Conservation (phyloP, 2,329 filamentous ascomycete species). For the Lecanicillium sp. region DNA sequence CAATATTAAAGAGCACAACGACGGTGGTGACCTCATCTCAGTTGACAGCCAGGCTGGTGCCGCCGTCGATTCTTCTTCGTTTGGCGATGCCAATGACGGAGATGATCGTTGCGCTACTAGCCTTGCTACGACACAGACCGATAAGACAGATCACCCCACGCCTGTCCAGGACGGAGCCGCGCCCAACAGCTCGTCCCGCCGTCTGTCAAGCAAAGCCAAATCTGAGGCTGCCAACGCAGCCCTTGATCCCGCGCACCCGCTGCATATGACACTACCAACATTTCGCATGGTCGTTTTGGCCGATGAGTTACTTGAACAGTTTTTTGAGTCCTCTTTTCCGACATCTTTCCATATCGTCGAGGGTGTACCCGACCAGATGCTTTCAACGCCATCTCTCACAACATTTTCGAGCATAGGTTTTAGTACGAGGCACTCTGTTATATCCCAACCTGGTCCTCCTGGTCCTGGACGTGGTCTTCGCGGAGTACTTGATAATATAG, state of each 20-base stretch:
- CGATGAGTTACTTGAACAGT: constrained; percentile 90
- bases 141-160: no score
- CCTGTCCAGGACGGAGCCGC: no score
- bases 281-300: constrained; percentile 98
- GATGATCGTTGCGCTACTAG: constrained; percentile 23
- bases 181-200: no score
- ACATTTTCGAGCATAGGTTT: constrained; percentile 72
- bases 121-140: no score
- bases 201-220: constrained; percentile 41
- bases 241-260: constrained; percentile 82
- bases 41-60: constrained; percentile 20
- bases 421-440: constrained; percentile 29
- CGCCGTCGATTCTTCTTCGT: constrained; percentile 53
- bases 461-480: constrained; percentile 65
- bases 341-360: constrained; percentile 85
- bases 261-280: constrained; percentile 92
- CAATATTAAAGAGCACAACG: constrained; percentile 59
- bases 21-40: constrained; percentile 20
- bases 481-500: constrained; percentile 93
- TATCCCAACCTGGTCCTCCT: constrained; percentile 30
- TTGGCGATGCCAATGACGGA: constrained; percentile 64
- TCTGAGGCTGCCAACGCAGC: constrained; percentile 79
- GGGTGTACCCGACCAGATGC: constrained; percentile 27
- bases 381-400: constrained; percentile 57
- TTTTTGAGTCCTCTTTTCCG: constrained; percentile 94